Evolutionary conservation across 768 basidiomycete genomes (phyloP).

Genomic region (Tylopilus vinaceipallidus): DNA sequence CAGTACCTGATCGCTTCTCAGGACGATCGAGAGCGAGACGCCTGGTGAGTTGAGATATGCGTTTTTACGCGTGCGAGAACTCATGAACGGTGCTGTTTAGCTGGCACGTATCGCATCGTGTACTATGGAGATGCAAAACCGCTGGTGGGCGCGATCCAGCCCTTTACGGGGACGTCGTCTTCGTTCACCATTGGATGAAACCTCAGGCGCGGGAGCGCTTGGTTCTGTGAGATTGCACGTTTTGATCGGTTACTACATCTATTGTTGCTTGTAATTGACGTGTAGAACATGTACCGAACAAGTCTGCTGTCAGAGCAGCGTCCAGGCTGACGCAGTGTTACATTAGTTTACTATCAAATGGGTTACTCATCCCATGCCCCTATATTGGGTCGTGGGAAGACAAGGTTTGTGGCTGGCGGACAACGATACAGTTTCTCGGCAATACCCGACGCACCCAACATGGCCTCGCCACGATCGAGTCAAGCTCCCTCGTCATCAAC

Average conservation of each 20-base stretch:
- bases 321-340: too few relatives aligned
- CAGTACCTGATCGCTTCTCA: too few relatives aligned
- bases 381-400: too few relatives aligned
- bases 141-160: slow-evolving; percentile 55
- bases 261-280: too few relatives aligned
- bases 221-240: too few relatives aligned
- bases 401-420: neutral
- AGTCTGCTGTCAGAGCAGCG: too few relatives aligned
- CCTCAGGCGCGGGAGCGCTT: neutral
- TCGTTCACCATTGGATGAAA: slow-evolving; percentile 50
- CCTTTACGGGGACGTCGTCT: slow-evolving; percentile 63
- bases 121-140: slow-evolving; percentile 81
- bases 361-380: too few relatives aligned
- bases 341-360: too few relatives aligned
- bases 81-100: slow-evolving; percentile 29
- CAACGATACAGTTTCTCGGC: neutral
- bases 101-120: slow-evolving; percentile 65
- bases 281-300: too few relatives aligned
- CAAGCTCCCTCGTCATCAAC: slow-evolving; percentile 34
- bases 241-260: too few relatives aligned
- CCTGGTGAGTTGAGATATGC: slow-evolving; percentile 20
- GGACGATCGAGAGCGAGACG: slow-evolving; percentile 63
- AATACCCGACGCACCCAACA: neutral
- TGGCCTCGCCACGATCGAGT: neutral
- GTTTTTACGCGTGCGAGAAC: neutral